Evolutionary conservation across 345 rosid genomes (phyloP).

Genomic region (Viola odorata): DNA sequence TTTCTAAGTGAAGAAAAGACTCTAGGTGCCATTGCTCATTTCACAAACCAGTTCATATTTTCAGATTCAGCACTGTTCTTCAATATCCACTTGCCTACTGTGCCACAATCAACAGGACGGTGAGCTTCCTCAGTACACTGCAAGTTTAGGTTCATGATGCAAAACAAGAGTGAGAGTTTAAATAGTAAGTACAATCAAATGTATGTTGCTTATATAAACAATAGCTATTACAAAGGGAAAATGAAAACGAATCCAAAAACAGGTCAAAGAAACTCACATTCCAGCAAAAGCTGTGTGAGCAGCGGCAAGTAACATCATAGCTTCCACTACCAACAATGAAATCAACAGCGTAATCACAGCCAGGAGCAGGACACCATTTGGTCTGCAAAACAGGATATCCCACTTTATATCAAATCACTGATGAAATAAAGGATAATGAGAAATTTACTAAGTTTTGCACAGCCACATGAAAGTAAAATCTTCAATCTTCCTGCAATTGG

Average conservation of each 20-base stretch:
- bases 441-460: not conserved
- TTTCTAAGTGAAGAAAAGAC: too few species aligned
- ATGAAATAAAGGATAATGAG: not conserved
- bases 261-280: constrained; percentile 44
- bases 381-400: constrained; percentile 42
- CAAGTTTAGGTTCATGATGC: not conserved
- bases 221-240: not conserved
- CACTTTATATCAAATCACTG: not conserved
- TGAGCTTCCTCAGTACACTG: constrained; percentile 99
- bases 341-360: constrained; percentile 91
- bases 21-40: too few species aligned
- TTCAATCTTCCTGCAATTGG: not conserved
- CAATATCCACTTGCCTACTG: constrained; percentile 85
- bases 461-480: not conserved
- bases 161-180: not conserved
- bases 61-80: constrained; percentile 97
- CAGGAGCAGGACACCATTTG: constrained; percentile 99
- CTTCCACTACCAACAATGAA: constrained; percentile 73
- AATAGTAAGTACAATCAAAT: too few species aligned
- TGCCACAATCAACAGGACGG: constrained; percentile 93
- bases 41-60: constrained; percentile 83
- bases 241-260: not conserved
- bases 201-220: too few species aligned
- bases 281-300: constrained; percentile 88
- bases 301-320: constrained; percentile 74